phyloP scores from a whole-genome alignment of 805 yeast genomes.

The Spathaspora boniae region DNA sequence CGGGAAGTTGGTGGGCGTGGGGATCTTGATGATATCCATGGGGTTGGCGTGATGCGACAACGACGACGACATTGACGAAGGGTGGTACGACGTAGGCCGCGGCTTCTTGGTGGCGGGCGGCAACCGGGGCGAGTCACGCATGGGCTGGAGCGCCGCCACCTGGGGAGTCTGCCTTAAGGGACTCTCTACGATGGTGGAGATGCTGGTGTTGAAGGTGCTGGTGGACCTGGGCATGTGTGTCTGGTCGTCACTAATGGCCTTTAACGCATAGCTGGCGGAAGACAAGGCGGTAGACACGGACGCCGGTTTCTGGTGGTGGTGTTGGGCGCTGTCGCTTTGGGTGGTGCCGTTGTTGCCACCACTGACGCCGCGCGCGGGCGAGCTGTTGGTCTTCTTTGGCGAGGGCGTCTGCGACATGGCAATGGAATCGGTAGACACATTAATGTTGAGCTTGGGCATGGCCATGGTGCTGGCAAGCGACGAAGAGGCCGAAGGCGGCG shows the following conservation, averaged over 20 bases:
- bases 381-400: constrained; percentile 18
- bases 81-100: constrained; percentile 83
- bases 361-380: constrained; percentile 18
- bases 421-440: constrained; percentile 5
- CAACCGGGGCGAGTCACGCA: constrained; percentile 28
- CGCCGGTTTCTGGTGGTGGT: constrained; percentile 29
- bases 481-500: constrained; percentile 68
- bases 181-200: constrained; percentile 47
- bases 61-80: constrained; percentile 45
- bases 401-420: constrained; percentile 8
- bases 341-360: no score
- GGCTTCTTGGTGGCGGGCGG: constrained; percentile 56
- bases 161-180: constrained; percentile 21
- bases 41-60: constrained; percentile 17
- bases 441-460: constrained; percentile 22
- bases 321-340: no score
- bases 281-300: constrained; percentile 36
- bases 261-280: constrained; percentile 65
- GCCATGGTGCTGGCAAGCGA: constrained; percentile 52
- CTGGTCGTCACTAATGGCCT: constrained; percentile 66
- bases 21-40: constrained; percentile 32
- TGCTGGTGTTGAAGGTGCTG: constrained; percentile 30
- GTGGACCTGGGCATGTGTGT: constrained; percentile 22
- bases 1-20: constrained; percentile 29
- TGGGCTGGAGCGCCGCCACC: constrained; percentile 5